Evolutionary conservation across 2,329 filamentous ascomycete species (phyloP).

Genomic region (Gremmenia infestans): DNA sequence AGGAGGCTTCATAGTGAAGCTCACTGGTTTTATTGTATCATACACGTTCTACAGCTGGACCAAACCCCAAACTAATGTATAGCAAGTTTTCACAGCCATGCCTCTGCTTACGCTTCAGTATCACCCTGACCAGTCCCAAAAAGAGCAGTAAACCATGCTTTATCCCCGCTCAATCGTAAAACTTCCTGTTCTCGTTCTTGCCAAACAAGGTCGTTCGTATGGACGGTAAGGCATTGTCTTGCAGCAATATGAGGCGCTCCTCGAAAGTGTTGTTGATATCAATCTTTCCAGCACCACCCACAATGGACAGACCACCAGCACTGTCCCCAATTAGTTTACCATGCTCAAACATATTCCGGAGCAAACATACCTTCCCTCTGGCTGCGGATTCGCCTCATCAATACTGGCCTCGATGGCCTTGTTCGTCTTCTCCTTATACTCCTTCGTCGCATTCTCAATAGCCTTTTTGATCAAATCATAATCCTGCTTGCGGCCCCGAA

Average conservation of each 20-base stretch:
- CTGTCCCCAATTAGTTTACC: constrained; percentile 42
- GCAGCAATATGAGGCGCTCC: constrained; percentile 78
- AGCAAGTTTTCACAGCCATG: constrained; percentile 3
- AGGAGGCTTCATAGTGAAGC: constrained; percentile 7
- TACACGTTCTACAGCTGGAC: constrained; percentile 30
- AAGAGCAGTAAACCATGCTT: constrained; percentile 5
- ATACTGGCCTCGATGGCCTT: constrained; percentile 66
- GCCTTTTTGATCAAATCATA: constrained; percentile 71
- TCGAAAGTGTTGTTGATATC: constrained; percentile 99
- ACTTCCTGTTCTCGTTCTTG: constrained; percentile 91
- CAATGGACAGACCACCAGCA: constrained; percentile 74
- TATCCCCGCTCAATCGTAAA: constrained; percentile 63
- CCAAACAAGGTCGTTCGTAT: constrained; percentile 87
- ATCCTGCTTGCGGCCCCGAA: constrained; percentile 78
- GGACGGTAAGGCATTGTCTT: constrained; percentile 77
- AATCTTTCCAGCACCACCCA: constrained; percentile 86
- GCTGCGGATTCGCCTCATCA: constrained; percentile 73
- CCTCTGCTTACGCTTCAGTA: constrained; percentile 2
- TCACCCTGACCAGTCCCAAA: constrained; percentile 1
- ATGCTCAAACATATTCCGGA: not conserved
- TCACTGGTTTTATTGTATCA: constrained; percentile 25
- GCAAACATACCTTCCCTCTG: constrained; percentile 75
- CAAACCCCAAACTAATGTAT: constrained; percentile 17
- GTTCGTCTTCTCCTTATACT: constrained; percentile 76
- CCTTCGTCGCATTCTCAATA: constrained; percentile 67